Evolutionary conservation across 2,329 filamentous ascomycete genomes (phyloP), one percentile per base, ranked within the genome.

Genomic region (Whalleya microplaca): DNA sequence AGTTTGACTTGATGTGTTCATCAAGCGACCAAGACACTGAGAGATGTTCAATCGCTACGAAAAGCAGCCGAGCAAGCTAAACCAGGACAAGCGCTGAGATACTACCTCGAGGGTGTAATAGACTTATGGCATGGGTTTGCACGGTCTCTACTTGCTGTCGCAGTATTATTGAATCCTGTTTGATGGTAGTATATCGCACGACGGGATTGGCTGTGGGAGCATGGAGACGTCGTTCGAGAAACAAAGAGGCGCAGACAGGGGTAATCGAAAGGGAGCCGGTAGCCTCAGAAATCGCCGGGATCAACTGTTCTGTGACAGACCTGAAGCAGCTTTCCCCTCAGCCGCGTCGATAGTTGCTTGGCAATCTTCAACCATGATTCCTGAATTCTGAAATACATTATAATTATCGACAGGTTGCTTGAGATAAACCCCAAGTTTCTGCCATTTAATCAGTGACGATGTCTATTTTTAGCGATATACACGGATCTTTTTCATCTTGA

Each of bases 261-360:
- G 27, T 20, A 2, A 21, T 40, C 32, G 41, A 47, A 59, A 45
- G 41, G 60, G 52, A 47, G 52, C 47, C 41, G 59, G 59, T 62
- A 62, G 62, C 57, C 59, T 62, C 58, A 62, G 45, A 59, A 60
- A 58, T 51, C 16, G 50, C 52, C 60, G 55, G 66, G 52, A 48
- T 64, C 60, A 65, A 66, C 61, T 66, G 66, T 66, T 57, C 61
- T 70, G 66, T 64, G 63, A 69, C 68, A 63, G 53, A 65, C 54
- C 63, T 70, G 68, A 70, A 56, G 67, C 68, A 69, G 12, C 45
- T 9, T 23, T 45, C 55, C 59, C 60, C 48, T 59, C 59, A 64
- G 55, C 59, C 58, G 51, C 58, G 57, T 57, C 12, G 52, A 51
- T 20, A 59, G 45, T 37, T 12, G 53, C 56, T 53, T 55, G 56